Conservation (phyloP, 371 early-diverging fungal genomes). For the Lichtheimia corymbifera region DNA sequence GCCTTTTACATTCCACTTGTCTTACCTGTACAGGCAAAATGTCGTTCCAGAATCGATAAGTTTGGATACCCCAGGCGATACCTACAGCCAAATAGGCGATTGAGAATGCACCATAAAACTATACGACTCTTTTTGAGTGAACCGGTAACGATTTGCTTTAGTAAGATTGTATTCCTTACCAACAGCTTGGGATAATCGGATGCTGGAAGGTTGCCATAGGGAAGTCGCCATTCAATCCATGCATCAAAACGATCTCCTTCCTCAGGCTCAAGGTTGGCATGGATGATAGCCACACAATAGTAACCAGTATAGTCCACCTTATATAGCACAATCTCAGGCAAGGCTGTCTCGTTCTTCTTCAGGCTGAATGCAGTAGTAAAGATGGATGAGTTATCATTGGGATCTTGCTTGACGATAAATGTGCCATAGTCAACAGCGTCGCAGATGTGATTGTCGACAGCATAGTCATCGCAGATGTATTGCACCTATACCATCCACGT, state of each 20-base stretch:
- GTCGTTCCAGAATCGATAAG: constrained; percentile 82
- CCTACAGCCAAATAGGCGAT: constrained; percentile 75
- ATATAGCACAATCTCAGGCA: constrained; percentile 46
- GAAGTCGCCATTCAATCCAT: constrained; percentile 71
- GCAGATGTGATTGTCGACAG: constrained; percentile 49
- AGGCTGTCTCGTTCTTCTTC: constrained; percentile 14
- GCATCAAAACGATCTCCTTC: constrained; percentile 47
- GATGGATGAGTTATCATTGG: constrained; percentile 39
- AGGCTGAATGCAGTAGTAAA: constrained; percentile 34
- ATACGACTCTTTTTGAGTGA: background rate
- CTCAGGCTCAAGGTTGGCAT: constrained; percentile 22
- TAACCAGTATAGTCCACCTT: constrained; percentile 67
- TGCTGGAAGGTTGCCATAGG: constrained; percentile 84
- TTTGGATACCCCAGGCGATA: constrained; percentile 73
- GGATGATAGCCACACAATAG: constrained; percentile 65
- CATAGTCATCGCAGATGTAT: constrained; percentile 53
- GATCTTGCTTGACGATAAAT: constrained; percentile 40
- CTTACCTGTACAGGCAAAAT: constrained; percentile 79
- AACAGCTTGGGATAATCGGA: constrained; percentile 85
- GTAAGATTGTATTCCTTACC: constrained; percentile 31
- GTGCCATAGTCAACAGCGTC: constrained; percentile 39
- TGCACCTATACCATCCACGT: constrained; percentile 23
- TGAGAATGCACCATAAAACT: constrained; percentile 73
- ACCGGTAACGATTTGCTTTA: background rate
- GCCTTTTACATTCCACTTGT: background rate